Base-by-base conservation (phyloP, 2,329 filamentous ascomycete species). In the Dactylellina leptospora region DNA sequence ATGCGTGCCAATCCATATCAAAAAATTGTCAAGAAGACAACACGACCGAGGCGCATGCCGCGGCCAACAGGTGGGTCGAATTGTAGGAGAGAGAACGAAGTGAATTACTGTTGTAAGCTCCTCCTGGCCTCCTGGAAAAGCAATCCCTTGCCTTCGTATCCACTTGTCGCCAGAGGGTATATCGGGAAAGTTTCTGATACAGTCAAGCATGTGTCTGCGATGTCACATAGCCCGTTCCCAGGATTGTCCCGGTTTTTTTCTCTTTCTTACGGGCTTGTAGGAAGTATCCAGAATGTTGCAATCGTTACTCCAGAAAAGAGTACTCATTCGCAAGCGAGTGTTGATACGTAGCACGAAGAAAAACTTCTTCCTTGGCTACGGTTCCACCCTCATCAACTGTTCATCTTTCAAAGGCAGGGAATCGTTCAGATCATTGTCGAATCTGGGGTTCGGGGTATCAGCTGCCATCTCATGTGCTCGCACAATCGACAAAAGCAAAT, bases 381-480 rank as follows among this genome's bases (percentile, higher is more conserved):
- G 59, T 72, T 64, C 68, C 68, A 72, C 68, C 30, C 22, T 59
- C 53, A 27, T 48, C 47, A 59, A 53, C 50, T 63, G 13, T 54
- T 33, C 18, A 48, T 40, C 50, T 60, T 27, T 44, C 47, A 28
- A 53, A 25, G 27, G 33, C 40, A 58, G 54, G 58, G 18, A 64
- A 47, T 16, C 59, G 20, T 22, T 72, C 53, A 62, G 59, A 63
- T 64, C 53, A 62, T 55, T 53, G 53, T 59, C 51, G 13, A 58
- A 56, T 62, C 30, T 63, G 66, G 59, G 36, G 28, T 66, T 62
- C 45, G 54, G 58, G 59, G 53, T 72, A 72, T 72, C 68, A 72
- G 68, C 68, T 72, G 68, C 68, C 59, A 62, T 72, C 59, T 72
- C 68, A 72, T 72, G 68, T 72, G 68, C 68, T 72, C 59, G 22